Percentiles rank a stretch among this genome's conserved stretches.
Evolutionary conservation across 352 stramenopile species (phyloP).

Genomic region (Phytophthora melonis): DNA sequence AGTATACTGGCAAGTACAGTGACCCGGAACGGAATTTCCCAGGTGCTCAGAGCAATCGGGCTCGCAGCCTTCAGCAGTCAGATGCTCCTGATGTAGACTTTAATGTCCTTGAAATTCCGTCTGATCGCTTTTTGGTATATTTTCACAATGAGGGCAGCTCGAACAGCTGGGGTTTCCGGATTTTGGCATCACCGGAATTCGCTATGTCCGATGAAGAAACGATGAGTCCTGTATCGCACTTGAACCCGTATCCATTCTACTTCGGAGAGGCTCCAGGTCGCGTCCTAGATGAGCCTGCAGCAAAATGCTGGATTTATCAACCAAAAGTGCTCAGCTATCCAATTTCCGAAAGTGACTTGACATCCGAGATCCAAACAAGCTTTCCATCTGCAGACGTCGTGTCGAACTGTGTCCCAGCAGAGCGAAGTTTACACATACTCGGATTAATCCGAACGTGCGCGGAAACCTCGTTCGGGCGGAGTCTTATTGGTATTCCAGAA

Average conservation of each 20-base stretch:
- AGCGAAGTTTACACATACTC: conserved; percentile 75
- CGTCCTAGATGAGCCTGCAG: conserved; percentile 54
- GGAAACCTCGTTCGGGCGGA: conserved; percentile 61
- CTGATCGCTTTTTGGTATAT: conserved; percentile 78
- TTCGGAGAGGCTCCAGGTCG: conserved; percentile 71
- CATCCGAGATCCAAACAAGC: conserved; percentile 58
- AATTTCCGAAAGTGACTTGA: conserved; percentile 61
- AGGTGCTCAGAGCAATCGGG: conserved; percentile 66
- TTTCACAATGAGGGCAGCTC: conserved; percentile 68
- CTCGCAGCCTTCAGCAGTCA: conserved; percentile 36
- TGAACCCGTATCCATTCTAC: conserved; percentile 78
- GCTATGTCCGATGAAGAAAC: conserved; percentile 8
- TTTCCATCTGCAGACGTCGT: conserved; percentile 41
- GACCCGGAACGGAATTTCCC: conserved; percentile 81
- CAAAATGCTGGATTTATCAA: conserved; percentile 70
- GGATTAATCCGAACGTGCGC: conserved; percentile 69
- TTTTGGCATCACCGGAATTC: conserved; percentile 66
- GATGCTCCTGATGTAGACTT: conserved; percentile 21
- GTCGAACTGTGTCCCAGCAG: conserved; percentile 42
- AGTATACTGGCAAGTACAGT: conserved; percentile 79
- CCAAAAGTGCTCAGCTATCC: conserved; percentile 60
- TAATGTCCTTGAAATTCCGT: conserved; percentile 65
- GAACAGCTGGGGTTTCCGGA: conserved; percentile 74
- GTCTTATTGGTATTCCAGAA: conserved; percentile 61
- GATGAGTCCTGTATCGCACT: conserved; percentile 19